Evolutionary conservation across 441 rosid genomes (phyloP).

Genomic region (Gossypium schwendimanii): DNA sequence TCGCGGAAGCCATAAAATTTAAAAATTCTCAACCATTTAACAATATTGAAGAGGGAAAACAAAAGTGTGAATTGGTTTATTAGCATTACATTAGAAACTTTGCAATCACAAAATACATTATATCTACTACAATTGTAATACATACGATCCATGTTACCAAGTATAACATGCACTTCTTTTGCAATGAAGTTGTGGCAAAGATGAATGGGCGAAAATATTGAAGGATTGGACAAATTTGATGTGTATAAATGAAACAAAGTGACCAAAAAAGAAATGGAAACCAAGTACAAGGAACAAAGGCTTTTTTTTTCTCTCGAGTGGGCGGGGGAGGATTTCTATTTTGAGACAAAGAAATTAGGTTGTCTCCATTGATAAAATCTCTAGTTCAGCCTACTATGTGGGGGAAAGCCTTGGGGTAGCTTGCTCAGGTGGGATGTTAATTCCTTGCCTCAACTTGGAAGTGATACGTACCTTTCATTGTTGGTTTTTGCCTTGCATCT

Average conservation of each 20-base stretch:
- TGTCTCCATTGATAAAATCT: conserved; percentile 77
- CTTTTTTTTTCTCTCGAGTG: too few species aligned
- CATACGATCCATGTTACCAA: neutral
- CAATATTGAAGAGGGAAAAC: neutral
- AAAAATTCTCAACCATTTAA: neutral
- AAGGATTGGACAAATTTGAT: neutral
- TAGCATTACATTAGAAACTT: neutral
- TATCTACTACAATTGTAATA: neutral
- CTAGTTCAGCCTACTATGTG: conserved; percentile 93
- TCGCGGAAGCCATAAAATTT: neutral
- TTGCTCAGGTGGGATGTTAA: conserved; percentile 58
- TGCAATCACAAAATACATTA: neutral
- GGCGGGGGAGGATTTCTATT: too few species aligned
- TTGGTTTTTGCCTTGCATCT: conserved; percentile 50
- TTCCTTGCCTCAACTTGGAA: conserved; percentile 42
- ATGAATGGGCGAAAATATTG: neutral
- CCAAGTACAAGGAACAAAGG: too few species aligned
- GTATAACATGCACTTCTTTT: neutral
- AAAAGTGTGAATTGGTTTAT: neutral
- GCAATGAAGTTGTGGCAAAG: neutral
- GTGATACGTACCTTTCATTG: conserved; percentile 41
- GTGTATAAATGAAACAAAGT: too few species aligned
- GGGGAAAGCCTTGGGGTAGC: conserved; percentile 86
- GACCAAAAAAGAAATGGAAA: too few species aligned
- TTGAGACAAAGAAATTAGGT: conserved; percentile 28